These are phyloP conservation scores for Tripterygium wilfordii DNA, from an alignment of 177 flowering plant genomes.

Conservation along the genomic window DNA sequence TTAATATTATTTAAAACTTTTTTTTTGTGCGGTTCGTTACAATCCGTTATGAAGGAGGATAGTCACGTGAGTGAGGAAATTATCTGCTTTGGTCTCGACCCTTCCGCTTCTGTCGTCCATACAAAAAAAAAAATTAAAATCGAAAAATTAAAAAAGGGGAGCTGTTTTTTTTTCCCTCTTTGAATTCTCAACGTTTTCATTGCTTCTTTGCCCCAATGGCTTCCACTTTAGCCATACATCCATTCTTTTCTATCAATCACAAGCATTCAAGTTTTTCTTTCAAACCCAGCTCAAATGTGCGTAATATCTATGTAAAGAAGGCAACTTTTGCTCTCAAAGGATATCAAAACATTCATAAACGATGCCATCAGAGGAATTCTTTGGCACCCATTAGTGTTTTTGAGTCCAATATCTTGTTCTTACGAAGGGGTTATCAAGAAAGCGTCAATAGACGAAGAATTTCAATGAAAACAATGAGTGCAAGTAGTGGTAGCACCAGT, in stretches of 20 bases:
- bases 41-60: not conserved
- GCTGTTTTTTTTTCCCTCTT: too few relatives aligned
- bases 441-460: conserved; percentile 11
- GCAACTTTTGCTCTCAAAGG: conserved; percentile 11
- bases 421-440: conserved; percentile 22
- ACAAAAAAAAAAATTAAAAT: too few relatives aligned
- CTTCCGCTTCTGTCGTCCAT: not conserved
- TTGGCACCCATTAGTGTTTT: conserved; percentile 11
- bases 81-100: not conserved
- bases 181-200: too few relatives aligned
- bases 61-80: not conserved
- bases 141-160: too few relatives aligned
- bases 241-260: conserved; percentile 6
- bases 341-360: not conserved
- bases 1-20: too few relatives aligned
- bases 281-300: conserved; percentile 4
- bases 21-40: not conserved
- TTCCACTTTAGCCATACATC: conserved; percentile 13
- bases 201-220: conserved; percentile 31
- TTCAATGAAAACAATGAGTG: conserved; percentile 21
- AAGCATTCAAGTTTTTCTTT: conserved; percentile 4
- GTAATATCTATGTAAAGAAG: not conserved
- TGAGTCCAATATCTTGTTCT: conserved; percentile 19
- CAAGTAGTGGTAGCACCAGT: conserved; percentile 19
- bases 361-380: not conserved